These are phyloP conservation scores for Hymenoscyphus repandus DNA, from an alignment of 2,329 filamentous ascomycete genomes.

Conservation along the genomic window DNA sequence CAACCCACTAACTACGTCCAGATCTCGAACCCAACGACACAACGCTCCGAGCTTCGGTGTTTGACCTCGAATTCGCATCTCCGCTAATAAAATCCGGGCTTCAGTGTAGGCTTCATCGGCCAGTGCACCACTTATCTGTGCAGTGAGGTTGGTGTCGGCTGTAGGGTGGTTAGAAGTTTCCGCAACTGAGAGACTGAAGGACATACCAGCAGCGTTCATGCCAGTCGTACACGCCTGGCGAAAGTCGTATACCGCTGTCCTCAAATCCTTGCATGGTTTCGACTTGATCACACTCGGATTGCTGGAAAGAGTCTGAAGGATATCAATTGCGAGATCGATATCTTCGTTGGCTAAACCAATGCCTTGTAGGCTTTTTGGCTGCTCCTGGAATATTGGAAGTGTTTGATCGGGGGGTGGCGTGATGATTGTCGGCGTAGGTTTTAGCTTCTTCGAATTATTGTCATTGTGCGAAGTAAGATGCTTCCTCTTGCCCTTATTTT, in stretches of 20 bases:
- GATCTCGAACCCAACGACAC: conserved; percentile 67
- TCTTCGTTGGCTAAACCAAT: conserved; percentile 62
- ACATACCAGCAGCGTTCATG: conserved; percentile 48
- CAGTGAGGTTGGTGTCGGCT: conserved; percentile 58
- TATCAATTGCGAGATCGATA: conserved; percentile 62
- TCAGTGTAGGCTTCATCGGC: conserved; percentile 61
- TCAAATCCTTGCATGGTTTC: conserved; percentile 60
- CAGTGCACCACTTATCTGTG: conserved; percentile 60
- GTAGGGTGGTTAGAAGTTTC: conserved; percentile 11
- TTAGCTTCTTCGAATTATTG: conserved; percentile 35
- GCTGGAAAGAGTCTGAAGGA: conserved; percentile 50
- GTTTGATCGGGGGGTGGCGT: conserved; percentile 34
- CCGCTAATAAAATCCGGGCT: conserved; percentile 59
- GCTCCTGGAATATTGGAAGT: conserved; percentile 30
- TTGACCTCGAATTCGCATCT: conserved; percentile 64
- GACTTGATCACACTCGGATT: conserved; percentile 62
- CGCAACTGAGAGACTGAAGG: conserved; percentile 9
- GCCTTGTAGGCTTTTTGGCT: conserved; percentile 45
- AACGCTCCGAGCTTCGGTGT: conserved; percentile 63
- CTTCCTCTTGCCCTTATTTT: no score
- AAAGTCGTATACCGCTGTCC: conserved; percentile 64
- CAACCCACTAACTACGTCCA: conserved; percentile 63
- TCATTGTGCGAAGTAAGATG: conserved; percentile 24
- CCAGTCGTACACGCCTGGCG: conserved; percentile 64
- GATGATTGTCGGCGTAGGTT: conserved; percentile 31